Evolutionary conservation across 192 early-diverging fungal species (phyloP).

Genomic region (Obelidium mucronatum): DNA sequence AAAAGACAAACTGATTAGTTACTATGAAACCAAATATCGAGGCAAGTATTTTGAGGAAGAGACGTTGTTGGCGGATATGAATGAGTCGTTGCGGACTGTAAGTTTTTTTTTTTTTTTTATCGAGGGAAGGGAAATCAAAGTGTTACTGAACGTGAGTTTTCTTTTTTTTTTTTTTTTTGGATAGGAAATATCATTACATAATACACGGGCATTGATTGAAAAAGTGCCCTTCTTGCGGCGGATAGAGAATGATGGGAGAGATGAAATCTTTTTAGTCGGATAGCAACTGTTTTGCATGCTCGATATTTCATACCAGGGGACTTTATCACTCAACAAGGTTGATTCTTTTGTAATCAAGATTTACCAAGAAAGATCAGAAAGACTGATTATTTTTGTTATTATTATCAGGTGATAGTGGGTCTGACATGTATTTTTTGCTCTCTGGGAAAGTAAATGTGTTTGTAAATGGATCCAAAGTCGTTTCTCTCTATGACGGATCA

Average conservation of each 20-base stretch:
- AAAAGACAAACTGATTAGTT: slow-evolving; percentile 28
- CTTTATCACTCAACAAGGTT: slow-evolving; percentile 34
- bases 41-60: slow-evolving; percentile 45
- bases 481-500: slow-evolving; percentile 32
- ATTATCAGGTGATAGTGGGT: slow-evolving; percentile 31
- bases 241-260: slow-evolving; percentile 46
- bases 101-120: neutral
- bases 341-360: no score
- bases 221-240: slow-evolving; percentile 56
- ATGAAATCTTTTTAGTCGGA: slow-evolving; percentile 49
- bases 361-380: neutral
- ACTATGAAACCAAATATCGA: slow-evolving; percentile 40
- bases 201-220: slow-evolving; percentile 49
- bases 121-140: neutral
- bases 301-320: slow-evolving; percentile 36
- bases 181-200: slow-evolving; percentile 54
- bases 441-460: slow-evolving; percentile 33
- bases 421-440: slow-evolving; percentile 48
- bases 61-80: slow-evolving; percentile 10
- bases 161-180: slow-evolving; percentile 5
- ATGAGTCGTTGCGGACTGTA: slow-evolving; percentile 20
- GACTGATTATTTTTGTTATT: neutral
- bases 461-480: slow-evolving; percentile 22
- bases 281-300: slow-evolving; percentile 42
- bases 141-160: neutral